A percentile compares a stretch with the other conserved stretches of the same genome.
Evolutionary conservation across 495 filamentous ascomycete genomes (phyloP).

Genomic region (Achaetomiella virescens): DNA sequence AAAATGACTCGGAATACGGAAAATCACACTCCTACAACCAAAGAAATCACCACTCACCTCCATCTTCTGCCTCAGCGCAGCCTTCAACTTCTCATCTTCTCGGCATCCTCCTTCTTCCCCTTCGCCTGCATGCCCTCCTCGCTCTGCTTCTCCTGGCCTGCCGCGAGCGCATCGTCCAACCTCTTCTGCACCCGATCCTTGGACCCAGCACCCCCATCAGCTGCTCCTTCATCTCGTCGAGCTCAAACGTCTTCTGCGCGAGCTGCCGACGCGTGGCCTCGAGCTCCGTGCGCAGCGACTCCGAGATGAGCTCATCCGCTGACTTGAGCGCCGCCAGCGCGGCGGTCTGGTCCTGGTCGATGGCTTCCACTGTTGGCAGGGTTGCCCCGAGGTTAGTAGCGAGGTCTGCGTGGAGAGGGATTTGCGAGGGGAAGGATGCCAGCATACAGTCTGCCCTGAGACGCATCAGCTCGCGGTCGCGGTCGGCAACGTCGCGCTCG

Average conservation of each 20-base stretch:
- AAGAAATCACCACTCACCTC: constrained; percentile 36
- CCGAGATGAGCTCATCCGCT: constrained; percentile 46
- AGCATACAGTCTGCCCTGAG: constrained; percentile 33
- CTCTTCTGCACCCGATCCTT: constrained; percentile 50
- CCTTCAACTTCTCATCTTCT: constrained; percentile 47
- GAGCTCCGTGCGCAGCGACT: constrained; percentile 47
- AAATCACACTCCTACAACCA: constrained; percentile 6
- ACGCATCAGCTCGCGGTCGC: constrained; percentile 41
- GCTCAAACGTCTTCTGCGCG: constrained; percentile 36
- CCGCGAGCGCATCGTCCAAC: constrained; percentile 33
- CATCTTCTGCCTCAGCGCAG: constrained; percentile 41
- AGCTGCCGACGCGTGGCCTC: constrained; percentile 40
- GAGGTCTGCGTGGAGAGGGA: not conserved
- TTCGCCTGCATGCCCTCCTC: constrained; percentile 20
- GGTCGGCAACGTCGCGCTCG: constrained; percentile 39
- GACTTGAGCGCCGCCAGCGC: constrained; percentile 47
- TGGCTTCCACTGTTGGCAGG: constrained; percentile 35
- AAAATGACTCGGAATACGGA: constrained; percentile 8
- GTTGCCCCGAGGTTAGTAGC: constrained; percentile 13
- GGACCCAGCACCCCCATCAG: constrained; percentile 42
- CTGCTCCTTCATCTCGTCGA: constrained; percentile 46
- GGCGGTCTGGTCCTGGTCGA: constrained; percentile 42
- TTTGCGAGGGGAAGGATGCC: not conserved
- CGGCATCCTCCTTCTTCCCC: constrained; percentile 42
- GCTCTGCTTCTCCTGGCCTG: constrained; percentile 1